Conservation (phyloP, 176 grass and related monocot species). For the Secale cereale region DNA sequence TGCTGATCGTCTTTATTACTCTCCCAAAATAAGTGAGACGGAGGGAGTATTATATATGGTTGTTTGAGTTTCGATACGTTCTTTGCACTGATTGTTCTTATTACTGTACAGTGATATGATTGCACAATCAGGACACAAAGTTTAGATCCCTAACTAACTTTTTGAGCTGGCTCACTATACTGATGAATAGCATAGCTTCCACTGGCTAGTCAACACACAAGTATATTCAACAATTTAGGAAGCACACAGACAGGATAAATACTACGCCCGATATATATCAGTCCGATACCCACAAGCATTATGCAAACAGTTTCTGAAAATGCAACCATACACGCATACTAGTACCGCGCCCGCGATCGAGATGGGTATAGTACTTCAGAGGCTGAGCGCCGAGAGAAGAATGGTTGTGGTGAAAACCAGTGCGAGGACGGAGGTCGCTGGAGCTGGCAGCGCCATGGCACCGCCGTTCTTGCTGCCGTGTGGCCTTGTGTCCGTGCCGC, state of each 20-base stretch:
- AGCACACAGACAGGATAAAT: background rate
- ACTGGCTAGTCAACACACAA: background rate
- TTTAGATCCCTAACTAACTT: too few species aligned
- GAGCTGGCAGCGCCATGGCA: background rate
- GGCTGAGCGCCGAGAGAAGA: conserved; percentile 8
- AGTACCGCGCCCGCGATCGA: background rate
- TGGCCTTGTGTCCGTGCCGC: conserved; percentile 8
- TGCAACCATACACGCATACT: background rate
- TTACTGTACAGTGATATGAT: background rate
- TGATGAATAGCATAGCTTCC: background rate
- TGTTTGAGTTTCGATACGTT: background rate
- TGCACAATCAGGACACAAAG: background rate
- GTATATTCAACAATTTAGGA: background rate
- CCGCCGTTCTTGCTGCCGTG: conserved; percentile 24
- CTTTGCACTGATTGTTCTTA: background rate
- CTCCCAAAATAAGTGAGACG: too few species aligned
- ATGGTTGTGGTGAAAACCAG: conserved; percentile 6
- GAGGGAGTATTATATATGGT: too few species aligned
- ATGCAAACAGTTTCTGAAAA: background rate
- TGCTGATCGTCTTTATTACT: too few species aligned
- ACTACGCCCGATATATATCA: background rate
- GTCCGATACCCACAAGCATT: background rate
- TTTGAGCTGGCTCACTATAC: background rate
- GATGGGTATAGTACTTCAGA: conserved; percentile 1
- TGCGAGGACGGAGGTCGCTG: conserved; percentile 2